Percentiles rank a stretch among this genome's conserved stretches.
Conservation (phyloP, 345 rosid genomes). For the Acer campestre region DNA sequence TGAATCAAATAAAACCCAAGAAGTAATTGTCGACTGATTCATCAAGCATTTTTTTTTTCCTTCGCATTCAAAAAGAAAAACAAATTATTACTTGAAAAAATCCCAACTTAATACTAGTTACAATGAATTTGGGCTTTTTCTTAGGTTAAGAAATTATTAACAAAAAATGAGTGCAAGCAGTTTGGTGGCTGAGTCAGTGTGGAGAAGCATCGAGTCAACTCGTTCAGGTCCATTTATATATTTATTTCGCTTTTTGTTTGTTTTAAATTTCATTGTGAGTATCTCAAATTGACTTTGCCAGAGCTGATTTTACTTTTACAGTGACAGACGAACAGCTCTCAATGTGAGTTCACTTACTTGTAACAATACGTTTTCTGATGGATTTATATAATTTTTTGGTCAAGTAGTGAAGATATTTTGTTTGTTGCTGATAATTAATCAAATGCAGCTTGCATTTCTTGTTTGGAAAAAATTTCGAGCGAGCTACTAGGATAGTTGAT, state of each 20-base stretch:
- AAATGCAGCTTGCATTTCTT: conserved; percentile 68
- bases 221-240: conserved; percentile 41
- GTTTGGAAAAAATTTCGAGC: conserved; percentile 89
- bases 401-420: neutral
- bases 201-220: conserved; percentile 58
- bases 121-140: neutral
- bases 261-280: neutral
- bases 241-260: neutral
- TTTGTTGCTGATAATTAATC: neutral
- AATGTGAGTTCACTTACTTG: conserved; percentile 43
- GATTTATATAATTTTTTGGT: too few relatives aligned
- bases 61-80: neutral
- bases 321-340: conserved; percentile 83
- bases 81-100: neutral
- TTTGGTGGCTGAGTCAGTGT: conserved; percentile 60
- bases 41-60: too few relatives aligned
- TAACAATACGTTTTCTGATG: neutral
- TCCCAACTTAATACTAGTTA: neutral
- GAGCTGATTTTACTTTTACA: conserved; percentile 19
- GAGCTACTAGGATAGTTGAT: conserved; percentile 76
- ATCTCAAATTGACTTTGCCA: neutral
- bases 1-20: neutral
- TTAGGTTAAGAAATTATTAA: neutral
- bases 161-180: conserved; percentile 39
- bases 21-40: too few relatives aligned